Conservation (phyloP, 371 early-diverging fungal species). For the Phascolomyces articulosus region DNA sequence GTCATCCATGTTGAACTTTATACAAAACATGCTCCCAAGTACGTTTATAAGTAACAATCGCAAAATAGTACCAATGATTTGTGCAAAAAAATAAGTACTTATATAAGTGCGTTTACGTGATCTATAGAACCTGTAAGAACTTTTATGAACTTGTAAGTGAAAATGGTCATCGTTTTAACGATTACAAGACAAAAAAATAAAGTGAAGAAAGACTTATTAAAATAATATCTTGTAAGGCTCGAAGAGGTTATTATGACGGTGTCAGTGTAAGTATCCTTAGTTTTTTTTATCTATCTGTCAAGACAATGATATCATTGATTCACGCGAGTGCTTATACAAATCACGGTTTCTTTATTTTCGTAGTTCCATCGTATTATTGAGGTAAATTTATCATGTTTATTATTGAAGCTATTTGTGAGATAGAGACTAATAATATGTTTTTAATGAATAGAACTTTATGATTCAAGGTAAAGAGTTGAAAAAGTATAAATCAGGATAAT, state of each 20-base stretch:
- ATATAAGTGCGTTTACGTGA: neutral
- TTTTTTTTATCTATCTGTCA: too few relatives aligned
- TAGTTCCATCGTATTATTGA: conserved; percentile 83
- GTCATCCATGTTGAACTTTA: conserved; percentile 70
- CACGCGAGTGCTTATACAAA: too few relatives aligned
- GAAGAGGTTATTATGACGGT: conserved; percentile 69
- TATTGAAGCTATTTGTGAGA: too few relatives aligned
- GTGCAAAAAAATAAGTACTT: neutral
- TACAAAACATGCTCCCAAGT: conserved; percentile 73
- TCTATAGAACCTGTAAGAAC: conserved; percentile 69
- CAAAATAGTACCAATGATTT: neutral
- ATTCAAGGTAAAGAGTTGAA: conserved; percentile 64
- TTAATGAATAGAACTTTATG: conserved; percentile 67
- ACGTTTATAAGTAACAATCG: conserved; percentile 4
- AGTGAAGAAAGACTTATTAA: neutral
- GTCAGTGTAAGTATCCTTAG: conserved; percentile 55
- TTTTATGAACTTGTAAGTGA: conserved; percentile 70
- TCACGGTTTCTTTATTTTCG: too few relatives aligned
- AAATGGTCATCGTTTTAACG: neutral
- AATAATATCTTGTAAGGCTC: conserved; percentile 41
- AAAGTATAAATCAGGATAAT: neutral
- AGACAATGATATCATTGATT: too few relatives aligned
- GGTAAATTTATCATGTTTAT: too few relatives aligned
- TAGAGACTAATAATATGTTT: too few relatives aligned
- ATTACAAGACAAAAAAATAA: neutral